Percentiles rank a stretch among this genome's conserved stretches.
These are phyloP conservation scores for Aristolochia contorta DNA, from an alignment of 164 flowering plant species.

Conservation along the genomic window DNA sequence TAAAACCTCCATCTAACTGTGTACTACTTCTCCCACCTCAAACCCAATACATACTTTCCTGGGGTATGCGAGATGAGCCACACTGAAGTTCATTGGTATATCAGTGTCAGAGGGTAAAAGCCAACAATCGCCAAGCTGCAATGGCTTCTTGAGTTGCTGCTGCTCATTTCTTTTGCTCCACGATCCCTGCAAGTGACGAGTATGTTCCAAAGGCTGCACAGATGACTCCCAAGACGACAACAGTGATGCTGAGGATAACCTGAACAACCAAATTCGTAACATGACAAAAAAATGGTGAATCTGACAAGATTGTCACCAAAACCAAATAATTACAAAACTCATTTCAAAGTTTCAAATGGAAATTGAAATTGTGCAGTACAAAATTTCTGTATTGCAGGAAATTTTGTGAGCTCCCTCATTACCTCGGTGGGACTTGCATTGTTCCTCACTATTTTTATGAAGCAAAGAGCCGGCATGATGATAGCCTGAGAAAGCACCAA, in stretches of 20 bases:
- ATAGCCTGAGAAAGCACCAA: conserved; percentile 37
- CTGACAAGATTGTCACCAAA: no score
- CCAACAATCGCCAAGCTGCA: neutral
- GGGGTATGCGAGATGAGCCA: no score
- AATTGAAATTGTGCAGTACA: neutral
- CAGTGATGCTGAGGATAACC: conserved; percentile 26
- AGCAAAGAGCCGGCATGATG: conserved; percentile 67
- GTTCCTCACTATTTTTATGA: conserved; percentile 42
- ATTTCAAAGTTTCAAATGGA: neutral
- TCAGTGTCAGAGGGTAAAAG: no score
- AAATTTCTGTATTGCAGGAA: neutral
- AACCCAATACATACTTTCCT: no score
- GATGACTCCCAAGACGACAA: conserved; percentile 37
- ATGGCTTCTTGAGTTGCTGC: neutral
- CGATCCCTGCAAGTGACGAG: conserved; percentile 38
- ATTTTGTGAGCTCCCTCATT: neutral
- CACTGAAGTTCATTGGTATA: no score
- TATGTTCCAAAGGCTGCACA: conserved; percentile 52
- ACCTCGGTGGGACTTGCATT: conserved; percentile 64
- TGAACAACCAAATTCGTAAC: conserved; percentile 11
- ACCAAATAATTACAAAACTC: neutral
- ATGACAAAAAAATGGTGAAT: neutral
- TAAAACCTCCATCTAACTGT: no score
- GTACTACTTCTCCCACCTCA: no score
- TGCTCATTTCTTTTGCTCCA: neutral